A percentile compares a stretch with the other conserved stretches of the same genome.
Evolutionary conservation across 2,329 filamentous ascomycete species (phyloP).

Genomic region (Claviceps lovelessii): DNA sequence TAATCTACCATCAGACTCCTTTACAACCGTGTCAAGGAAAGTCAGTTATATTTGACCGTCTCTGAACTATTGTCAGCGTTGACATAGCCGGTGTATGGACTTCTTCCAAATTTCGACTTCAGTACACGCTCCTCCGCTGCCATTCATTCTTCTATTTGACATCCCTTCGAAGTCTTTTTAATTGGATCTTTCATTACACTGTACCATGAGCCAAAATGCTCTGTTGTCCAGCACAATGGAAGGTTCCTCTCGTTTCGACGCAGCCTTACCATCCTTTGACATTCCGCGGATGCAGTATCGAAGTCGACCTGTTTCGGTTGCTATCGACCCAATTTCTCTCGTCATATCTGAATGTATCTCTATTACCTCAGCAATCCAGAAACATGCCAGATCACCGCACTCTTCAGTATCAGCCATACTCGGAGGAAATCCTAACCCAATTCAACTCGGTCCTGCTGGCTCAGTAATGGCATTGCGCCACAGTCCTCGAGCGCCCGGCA

Average conservation of each 20-base stretch:
- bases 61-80: no score
- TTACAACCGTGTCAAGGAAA: no score
- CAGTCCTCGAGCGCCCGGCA: constrained; percentile 23
- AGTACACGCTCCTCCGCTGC: background rate
- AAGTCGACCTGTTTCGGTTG: constrained; percentile 56
- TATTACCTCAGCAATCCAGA: constrained; percentile 95
- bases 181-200: background rate
- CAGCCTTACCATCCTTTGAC: constrained; percentile 8
- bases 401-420: constrained; percentile 93
- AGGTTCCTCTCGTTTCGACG: background rate
- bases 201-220: constrained; percentile 4
- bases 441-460: constrained; percentile 37
- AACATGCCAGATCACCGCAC: constrained; percentile 89
- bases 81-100: no score
- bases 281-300: constrained; percentile 41
- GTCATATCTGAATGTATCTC: constrained; percentile 98
- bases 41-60: no score
- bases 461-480: constrained; percentile 26
- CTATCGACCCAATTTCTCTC: constrained; percentile 78
- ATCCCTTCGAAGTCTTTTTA: background rate
- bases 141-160: background rate
- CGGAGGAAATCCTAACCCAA: constrained; percentile 53
- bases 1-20: no score
- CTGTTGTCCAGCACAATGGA: background rate
- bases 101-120: background rate